Evolutionary conservation across 2,329 filamentous ascomycete genomes (phyloP).

Genomic region (Microdochium trichocladiopsis): DNA sequence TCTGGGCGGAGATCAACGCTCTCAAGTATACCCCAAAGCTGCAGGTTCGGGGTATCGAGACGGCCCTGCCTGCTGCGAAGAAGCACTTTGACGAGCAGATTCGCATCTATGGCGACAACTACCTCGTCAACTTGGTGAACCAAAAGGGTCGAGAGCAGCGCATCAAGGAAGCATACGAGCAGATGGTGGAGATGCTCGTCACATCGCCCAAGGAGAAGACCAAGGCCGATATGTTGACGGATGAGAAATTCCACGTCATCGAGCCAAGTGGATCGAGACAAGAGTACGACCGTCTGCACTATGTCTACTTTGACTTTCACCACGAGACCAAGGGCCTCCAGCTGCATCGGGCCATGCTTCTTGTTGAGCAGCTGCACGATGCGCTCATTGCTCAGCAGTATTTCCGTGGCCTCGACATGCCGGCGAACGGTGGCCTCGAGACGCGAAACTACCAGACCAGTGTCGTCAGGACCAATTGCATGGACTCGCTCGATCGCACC

Average conservation of each 20-base stretch:
- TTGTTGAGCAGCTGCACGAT: constrained; percentile 75
- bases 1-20: constrained; percentile 94
- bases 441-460: constrained; percentile 75
- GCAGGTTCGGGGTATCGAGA: constrained; percentile 78
- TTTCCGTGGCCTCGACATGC: constrained; percentile 86
- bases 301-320: constrained; percentile 98
- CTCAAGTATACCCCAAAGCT: constrained; percentile 87
- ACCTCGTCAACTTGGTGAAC: constrained; percentile 94
- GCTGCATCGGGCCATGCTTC: constrained; percentile 84
- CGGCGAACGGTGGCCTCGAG: constrained; percentile 70
- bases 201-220: constrained; percentile 59
- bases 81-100: constrained; percentile 95
- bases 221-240: constrained; percentile 57
- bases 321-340: constrained; percentile 92
- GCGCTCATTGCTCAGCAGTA: constrained; percentile 77
- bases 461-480: constrained; percentile 95
- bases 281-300: constrained; percentile 80
- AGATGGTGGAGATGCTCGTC: constrained; percentile 73
- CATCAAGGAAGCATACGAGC: constrained; percentile 90
- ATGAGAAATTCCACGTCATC: constrained; percentile 77
- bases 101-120: constrained; percentile 88
- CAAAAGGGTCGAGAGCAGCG: constrained; percentile 85
- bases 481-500: constrained; percentile 97
- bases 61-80: constrained; percentile 68
- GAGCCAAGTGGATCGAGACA: constrained; percentile 52